A percentile compares a stretch with the other conserved stretches of the same genome.
phyloP scores from a whole-genome alignment of 2,329 filamentous ascomycete genomes.

The Furcasterigmium furcatum region DNA sequence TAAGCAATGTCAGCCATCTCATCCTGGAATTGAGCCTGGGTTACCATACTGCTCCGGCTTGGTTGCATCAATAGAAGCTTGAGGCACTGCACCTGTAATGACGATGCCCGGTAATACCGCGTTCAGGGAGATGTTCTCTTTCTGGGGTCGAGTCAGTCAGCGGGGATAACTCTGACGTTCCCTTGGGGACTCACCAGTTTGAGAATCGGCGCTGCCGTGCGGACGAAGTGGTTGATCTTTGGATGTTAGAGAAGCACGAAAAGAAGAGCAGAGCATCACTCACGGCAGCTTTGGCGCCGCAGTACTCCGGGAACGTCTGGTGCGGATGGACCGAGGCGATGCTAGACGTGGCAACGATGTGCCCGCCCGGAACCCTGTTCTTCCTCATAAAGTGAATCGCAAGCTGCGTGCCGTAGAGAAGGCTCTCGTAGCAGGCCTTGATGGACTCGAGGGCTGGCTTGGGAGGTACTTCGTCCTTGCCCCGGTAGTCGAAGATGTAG shows the following conservation, averaged over 20 bases:
- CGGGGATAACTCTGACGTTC: not conserved
- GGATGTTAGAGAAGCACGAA: conserved; percentile 6
- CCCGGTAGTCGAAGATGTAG: conserved; percentile 29
- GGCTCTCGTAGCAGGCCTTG: conserved; percentile 47
- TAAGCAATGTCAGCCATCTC: not conserved
- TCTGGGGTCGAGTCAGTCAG: conserved; percentile 16
- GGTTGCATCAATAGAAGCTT: conserved; percentile 37
- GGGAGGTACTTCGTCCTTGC: conserved; percentile 27
- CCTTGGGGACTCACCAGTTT: conserved; percentile 18
- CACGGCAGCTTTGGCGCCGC: conserved; percentile 46
- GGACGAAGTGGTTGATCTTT: conserved; percentile 25
- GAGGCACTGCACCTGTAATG: conserved; percentile 39
- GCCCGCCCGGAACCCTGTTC: conserved; percentile 37
- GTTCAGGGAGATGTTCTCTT: conserved; percentile 47
- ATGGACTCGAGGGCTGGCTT: conserved; percentile 40
- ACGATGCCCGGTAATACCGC: conserved; percentile 44
- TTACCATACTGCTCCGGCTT: conserved; percentile 21
- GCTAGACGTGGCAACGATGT: conserved; percentile 39
- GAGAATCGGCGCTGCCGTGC: conserved; percentile 31
- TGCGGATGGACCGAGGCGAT: conserved; percentile 40
- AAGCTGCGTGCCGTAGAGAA: conserved; percentile 45
- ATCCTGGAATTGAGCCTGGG: no score
- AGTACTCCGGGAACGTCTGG: conserved; percentile 42
- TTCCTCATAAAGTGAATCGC: conserved; percentile 52
- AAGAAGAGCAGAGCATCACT: conserved; percentile 13